These are phyloP conservation scores for Suhomyces chickasaworum DNA, from an alignment of 1,139 yeast species.

Conservation along the genomic window DNA sequence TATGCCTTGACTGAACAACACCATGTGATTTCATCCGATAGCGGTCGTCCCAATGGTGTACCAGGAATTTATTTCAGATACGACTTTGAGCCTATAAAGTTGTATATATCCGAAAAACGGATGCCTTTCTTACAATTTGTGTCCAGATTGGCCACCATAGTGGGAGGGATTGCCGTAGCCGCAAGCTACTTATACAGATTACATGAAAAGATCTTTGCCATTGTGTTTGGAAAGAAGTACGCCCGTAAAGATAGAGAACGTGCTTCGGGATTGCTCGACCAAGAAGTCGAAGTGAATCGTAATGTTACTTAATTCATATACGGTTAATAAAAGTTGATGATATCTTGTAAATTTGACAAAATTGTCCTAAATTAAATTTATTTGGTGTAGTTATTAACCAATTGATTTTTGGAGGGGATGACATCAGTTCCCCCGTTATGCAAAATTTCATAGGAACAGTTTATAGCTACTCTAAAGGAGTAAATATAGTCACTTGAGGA, in stretches of 20 bases:
- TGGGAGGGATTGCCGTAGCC: conserved; percentile 69
- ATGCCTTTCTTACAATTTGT: conserved; percentile 78
- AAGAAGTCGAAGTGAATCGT: conserved; percentile 5
- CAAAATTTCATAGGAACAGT: too few relatives aligned
- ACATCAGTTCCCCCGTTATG: too few relatives aligned
- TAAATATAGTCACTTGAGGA: too few relatives aligned
- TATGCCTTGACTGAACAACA: conserved; percentile 73
- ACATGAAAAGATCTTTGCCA: conserved; percentile 47
- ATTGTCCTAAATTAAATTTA: too few relatives aligned
- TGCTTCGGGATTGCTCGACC: conserved; percentile 38
- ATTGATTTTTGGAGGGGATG: too few relatives aligned
- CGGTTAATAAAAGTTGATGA: too few relatives aligned
- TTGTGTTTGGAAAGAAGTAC: conserved; percentile 52
- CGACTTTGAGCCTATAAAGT: conserved; percentile 84
- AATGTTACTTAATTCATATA: not conserved
- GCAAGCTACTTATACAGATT: conserved; percentile 50
- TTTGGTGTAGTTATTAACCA: too few relatives aligned
- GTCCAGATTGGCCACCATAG: conserved; percentile 73
- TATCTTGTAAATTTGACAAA: too few relatives aligned
- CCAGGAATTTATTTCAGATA: conserved; percentile 87
- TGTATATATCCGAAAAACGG: conserved; percentile 68
- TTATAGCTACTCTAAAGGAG: too few relatives aligned
- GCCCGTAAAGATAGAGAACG: conserved; percentile 58
- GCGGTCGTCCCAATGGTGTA: conserved; percentile 33
- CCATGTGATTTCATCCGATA: conserved; percentile 23